Evolutionary conservation across 2,329 filamentous ascomycete species (phyloP), one percentile per base, ranked within the genome.

Genomic region (Aspergillus pseudoterreus): DNA sequence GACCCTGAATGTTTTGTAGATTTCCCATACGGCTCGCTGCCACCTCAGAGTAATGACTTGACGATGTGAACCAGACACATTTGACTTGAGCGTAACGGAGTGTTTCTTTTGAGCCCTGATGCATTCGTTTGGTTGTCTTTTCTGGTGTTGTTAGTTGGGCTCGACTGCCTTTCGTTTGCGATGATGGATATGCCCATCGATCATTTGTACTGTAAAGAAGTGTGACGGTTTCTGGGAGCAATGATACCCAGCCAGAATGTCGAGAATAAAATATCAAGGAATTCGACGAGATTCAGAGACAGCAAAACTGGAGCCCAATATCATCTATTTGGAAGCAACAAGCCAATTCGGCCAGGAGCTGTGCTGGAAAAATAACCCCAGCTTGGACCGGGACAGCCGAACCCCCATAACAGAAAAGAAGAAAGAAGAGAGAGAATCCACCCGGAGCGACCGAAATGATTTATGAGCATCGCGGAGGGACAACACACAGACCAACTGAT

Each of bases 41-140:
- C 65, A 59, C 67, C 69, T 30, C 27, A 65, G 66, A 70, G 69
- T 78, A 73, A 79, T 72, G 75, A 81, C 69, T 74, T 75, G 70
- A 80, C 71, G 76, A 78, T 69, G 52, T 59, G 56, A 54, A 54
- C 35, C 55, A 56, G 50, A 41, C 56, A 57, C 53, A 52, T 52
- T 50, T 43, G 39, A 48, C 32, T 54, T 49, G 51, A 52, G 46
- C 50, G 51, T 35, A 52, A 47, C 39, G 39, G 39, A 42, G 15
- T 42, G 1, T 42, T 33, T 43, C 42, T 53, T 46, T 41, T 35
- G 35, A n/a, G 35, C 14, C 15, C 35, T 14, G 35, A 38, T 17
- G 15, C 39, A 42, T 22, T 42, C 39, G 39, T 42, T 42, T 42
- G n/a, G n/a, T 42, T 42, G 14, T 19, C 10, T 42, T 42, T 42